These are phyloP conservation scores for Monosporozyma solicola DNA, from an alignment of 805 yeast genomes.

Conservation along the genomic window DNA sequence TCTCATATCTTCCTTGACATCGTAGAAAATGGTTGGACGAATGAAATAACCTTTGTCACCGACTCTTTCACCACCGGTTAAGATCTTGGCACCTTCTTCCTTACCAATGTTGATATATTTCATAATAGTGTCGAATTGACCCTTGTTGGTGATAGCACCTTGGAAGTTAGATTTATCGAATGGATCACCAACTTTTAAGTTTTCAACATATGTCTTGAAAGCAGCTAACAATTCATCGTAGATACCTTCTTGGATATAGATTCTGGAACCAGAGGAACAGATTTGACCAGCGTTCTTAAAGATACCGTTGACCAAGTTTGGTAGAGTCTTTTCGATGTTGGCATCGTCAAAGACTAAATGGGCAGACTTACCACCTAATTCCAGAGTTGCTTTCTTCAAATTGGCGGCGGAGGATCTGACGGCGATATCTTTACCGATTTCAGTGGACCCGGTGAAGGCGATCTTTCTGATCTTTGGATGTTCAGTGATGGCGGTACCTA, in stretches of 20 bases:
- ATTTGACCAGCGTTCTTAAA: constrained; percentile 78
- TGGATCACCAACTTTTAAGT: constrained; percentile 65
- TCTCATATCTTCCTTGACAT: constrained; percentile 51
- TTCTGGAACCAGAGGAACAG: constrained; percentile 76
- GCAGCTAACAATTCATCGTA: constrained; percentile 53
- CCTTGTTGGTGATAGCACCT: constrained; percentile 62
- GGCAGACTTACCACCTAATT: constrained; percentile 79
- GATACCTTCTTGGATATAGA: constrained; percentile 62
- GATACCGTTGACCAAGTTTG: constrained; percentile 54
- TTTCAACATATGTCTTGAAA: constrained; percentile 51
- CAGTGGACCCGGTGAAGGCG: constrained; percentile 79
- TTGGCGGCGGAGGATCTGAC: constrained; percentile 58
- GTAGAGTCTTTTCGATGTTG: constrained; percentile 42
- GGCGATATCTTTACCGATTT: constrained; percentile 64
- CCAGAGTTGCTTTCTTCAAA: constrained; percentile 72
- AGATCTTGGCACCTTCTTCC: constrained; percentile 54
- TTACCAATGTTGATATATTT: constrained; percentile 60
- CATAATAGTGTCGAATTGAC: constrained; percentile 54
- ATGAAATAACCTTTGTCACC: constrained; percentile 64
- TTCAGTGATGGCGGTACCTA: constrained; percentile 61
- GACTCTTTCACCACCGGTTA: constrained; percentile 62
- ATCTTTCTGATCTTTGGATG: constrained; percentile 66
- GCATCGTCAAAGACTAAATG: constrained; percentile 67
- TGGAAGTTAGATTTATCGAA: constrained; percentile 57
- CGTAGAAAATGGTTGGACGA: constrained; percentile 65